phyloP scores from a whole-genome alignment of 441 rosid species.

The Isatis lusitanica region DNA sequence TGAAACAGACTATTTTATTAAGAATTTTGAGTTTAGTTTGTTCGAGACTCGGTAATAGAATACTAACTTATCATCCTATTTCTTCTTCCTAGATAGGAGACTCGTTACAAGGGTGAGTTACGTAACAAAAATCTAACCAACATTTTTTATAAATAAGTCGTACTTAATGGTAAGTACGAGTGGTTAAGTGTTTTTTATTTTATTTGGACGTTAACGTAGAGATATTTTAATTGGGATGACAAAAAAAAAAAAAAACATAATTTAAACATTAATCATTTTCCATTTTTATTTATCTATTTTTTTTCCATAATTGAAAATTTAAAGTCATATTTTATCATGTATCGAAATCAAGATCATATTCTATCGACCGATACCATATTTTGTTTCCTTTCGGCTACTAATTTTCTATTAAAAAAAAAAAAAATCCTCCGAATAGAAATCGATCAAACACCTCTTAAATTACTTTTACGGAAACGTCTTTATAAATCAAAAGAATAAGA shows the following conservation, averaged over 20 bases:
- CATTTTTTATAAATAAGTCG: background rate
- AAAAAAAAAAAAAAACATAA: too few species aligned
- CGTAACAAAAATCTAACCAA: background rate
- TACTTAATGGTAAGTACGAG: background rate
- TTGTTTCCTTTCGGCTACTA: too few species aligned
- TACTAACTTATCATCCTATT: background rate
- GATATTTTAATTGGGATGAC: too few species aligned
- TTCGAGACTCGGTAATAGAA: background rate
- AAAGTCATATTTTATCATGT: too few species aligned
- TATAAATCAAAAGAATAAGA: background rate
- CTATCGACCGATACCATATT: too few species aligned
- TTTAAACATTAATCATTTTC: too few species aligned
- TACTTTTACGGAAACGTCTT: background rate
- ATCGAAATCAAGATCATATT: too few species aligned
- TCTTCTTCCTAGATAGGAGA: background rate
- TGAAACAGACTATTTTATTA: background rate
- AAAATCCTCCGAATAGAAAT: background rate
- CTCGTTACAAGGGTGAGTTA: background rate
- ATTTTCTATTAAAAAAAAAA: too few species aligned
- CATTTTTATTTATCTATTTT: too few species aligned
- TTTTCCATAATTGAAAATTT: too few species aligned
- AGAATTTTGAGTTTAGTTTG: background rate
- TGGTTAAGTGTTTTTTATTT: background rate
- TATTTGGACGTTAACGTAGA: background rate
- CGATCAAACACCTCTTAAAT: background rate